Base-by-base conservation (phyloP, 2,329 filamentous ascomycete genomes). In the Ampelomyces quisqualis region DNA sequence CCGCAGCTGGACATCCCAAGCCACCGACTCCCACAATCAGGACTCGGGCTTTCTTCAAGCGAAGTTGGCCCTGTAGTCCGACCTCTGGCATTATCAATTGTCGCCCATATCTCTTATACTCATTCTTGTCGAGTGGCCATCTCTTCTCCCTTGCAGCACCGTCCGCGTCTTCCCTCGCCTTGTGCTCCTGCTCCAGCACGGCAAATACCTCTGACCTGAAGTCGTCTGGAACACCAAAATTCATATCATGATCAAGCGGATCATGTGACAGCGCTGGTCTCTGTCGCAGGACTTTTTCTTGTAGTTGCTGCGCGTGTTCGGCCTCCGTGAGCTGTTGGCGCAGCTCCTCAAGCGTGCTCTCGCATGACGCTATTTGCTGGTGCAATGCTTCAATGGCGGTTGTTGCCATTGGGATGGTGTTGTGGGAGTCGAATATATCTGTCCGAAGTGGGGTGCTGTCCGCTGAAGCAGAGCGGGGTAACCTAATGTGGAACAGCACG, bases 1-100 rank as follows among this genome's bases (percentile, higher is more conserved):
- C 80, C 1, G 90, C 88, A 9, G 93, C 90, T 8, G 93, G 93
- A 64, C 89, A 97, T 8, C 93, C 93, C 9, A 98, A 73, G 0
- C 93, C 93, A 5, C 93, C 93, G 2, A 88, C 84, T 8, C 93
- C 93, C 17, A 98, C 79, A 32, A 98, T 76, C 6, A 97, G 77
- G 4, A 96, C 83, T 14, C 76, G 81, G 1, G 88, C 76, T 1
- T 76, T 73, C 57, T 82, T 85, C 11, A 97, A 73, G 21, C 79
- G 77, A 5, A 91, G 73, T 69, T 97, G 91, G 1, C 88, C 88
- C 66, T 82, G 75, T 1, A 95, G 73, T 0, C 90, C 90, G 46
- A 96, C 76, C 42, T 85, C 80, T 0, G 89, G 86, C 45, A 96
- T 81, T 51, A 97, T 90, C 73, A 97, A 84, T 70, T 96, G 91